Conservation (phyloP, 139 green algal genomes). For the Eudorina sp. region DNA sequence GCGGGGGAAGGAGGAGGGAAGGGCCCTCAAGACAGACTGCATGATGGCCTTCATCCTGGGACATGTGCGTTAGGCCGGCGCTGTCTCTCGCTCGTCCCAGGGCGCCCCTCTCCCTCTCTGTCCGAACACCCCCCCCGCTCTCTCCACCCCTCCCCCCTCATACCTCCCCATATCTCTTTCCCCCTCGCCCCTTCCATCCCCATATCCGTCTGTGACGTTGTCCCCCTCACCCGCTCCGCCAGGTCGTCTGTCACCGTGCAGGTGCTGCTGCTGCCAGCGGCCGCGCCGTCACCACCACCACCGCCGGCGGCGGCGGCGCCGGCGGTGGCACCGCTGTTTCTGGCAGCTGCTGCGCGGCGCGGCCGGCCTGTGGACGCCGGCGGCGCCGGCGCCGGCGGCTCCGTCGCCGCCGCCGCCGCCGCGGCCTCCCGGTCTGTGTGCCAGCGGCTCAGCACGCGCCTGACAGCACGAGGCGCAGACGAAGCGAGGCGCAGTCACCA, state of each 20-base stretch:
- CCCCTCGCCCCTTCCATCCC: too few relatives aligned
- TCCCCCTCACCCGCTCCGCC: slow-evolving; percentile 10
- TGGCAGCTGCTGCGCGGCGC: background rate
- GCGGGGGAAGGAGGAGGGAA: too few relatives aligned
- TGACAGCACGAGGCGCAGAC: too few relatives aligned
- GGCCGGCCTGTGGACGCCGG: background rate
- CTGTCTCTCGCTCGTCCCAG: too few relatives aligned
- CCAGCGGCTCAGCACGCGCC: slow-evolving; percentile 5
- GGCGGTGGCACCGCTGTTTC: background rate
- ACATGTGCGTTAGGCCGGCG: too few relatives aligned
- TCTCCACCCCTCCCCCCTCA: background rate
- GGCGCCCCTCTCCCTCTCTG: too few relatives aligned
- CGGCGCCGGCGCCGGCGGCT: background rate
- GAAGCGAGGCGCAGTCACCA: background rate
- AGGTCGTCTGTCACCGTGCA: background rate
- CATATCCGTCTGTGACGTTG: too few relatives aligned
- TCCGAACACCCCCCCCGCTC: too few relatives aligned
- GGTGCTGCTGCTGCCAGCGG: background rate
- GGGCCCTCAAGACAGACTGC: too few relatives aligned
- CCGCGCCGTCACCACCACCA: background rate
- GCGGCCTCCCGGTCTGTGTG: background rate
- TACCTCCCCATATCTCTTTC: too few relatives aligned
- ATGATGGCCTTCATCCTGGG: too few relatives aligned
- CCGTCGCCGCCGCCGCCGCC: background rate
- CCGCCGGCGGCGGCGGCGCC: background rate